Evolutionary conservation across 495 filamentous ascomycete species (phyloP), one percentile per base, ranked within the genome.

Genomic region (Lasiosphaeria ovina): DNA sequence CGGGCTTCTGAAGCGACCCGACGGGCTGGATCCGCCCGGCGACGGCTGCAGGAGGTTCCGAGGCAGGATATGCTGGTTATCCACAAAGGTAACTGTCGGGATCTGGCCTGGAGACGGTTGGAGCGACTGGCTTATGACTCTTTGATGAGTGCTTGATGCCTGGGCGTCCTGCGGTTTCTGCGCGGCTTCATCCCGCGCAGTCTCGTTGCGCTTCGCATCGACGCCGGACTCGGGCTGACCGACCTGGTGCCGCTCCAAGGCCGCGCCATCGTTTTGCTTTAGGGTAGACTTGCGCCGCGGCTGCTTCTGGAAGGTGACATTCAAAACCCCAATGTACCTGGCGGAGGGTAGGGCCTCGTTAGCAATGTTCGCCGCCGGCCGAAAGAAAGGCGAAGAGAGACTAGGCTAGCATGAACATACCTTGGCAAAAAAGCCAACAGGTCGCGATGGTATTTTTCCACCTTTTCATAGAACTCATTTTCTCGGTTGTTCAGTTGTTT

Each of bases 391-490:
- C 10, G 24, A 24, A 24, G 24, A 24, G 24, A 24, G 24, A 2
- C 24, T 2, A 48, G 40, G 32, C 24, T 4, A 38, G 35, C 45
- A n/a, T 10, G 10, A 36, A 79, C 89, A 62, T 82, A 97, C 93
- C 90, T 93, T 48, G 94, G 94, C 58, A 98, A 76, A 74, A 98
- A 98, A 31, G 86, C 83, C 58, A 98, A 77, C 68, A 98, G 80
- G 63, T 97, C 87, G 45, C 93, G 91, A 73, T 98, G 93, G 57
- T 89, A 83, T 62, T 81, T 83, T 77, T 98, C 94, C 63, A 98
- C 88, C 56, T 87, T 94, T 73, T 98, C 94, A 71, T 98, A 98
- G 68, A 98, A 98, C 74, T 96, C 90, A 75, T 98, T 98, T 68
- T 98, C 94, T 66, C 91, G 80, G 68, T 96, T 98, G 72, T 94